Conservation (phyloP, 164 flowering plant species). For the Piper betle region DNA sequence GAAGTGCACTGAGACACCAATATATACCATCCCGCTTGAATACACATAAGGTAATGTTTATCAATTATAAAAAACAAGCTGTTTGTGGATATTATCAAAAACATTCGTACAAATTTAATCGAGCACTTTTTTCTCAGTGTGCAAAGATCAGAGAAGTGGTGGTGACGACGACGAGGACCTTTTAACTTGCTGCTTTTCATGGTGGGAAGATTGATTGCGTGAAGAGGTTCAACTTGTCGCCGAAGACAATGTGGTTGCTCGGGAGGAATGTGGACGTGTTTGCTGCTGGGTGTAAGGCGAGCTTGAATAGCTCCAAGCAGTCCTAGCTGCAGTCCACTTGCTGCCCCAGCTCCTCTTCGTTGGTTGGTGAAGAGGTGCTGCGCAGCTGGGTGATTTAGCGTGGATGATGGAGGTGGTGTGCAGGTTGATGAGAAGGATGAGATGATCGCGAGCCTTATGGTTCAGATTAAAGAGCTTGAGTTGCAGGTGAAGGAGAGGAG, state of each 20-base stretch:
- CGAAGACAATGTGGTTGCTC: slow-evolving; percentile 61
- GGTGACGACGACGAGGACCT: too few relatives aligned
- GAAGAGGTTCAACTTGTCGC: slow-evolving; percentile 74
- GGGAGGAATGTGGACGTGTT: slow-evolving; percentile 69
- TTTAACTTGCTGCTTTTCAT: slow-evolving; percentile 27
- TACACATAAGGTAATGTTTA: too few relatives aligned
- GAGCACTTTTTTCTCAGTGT: too few relatives aligned
- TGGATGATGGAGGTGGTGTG: slow-evolving; percentile 55
- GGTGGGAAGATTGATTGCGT: slow-evolving; percentile 57
- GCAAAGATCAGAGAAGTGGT: too few relatives aligned
- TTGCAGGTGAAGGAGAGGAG: slow-evolving; percentile 70
- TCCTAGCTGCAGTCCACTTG: too few relatives aligned
- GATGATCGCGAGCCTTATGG: slow-evolving; percentile 38
- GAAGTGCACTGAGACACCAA: too few relatives aligned
- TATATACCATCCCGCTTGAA: too few relatives aligned
- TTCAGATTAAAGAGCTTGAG: slow-evolving; percentile 74
- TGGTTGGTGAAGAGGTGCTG: slow-evolving; percentile 9
- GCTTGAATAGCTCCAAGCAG: slow-evolving; percentile 40
- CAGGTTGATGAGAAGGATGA: slow-evolving; percentile 59
- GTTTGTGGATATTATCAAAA: too few relatives aligned
- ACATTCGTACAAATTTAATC: too few relatives aligned
- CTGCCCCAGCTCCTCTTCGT: too few relatives aligned
- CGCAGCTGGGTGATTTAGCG: slow-evolving; percentile 19
- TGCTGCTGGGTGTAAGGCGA: slow-evolving; percentile 75
- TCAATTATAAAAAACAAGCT: too few relatives aligned